Evolutionary conservation across 768 basidiomycete genomes (phyloP).

Genomic region (Megacollybia marginata): DNA sequence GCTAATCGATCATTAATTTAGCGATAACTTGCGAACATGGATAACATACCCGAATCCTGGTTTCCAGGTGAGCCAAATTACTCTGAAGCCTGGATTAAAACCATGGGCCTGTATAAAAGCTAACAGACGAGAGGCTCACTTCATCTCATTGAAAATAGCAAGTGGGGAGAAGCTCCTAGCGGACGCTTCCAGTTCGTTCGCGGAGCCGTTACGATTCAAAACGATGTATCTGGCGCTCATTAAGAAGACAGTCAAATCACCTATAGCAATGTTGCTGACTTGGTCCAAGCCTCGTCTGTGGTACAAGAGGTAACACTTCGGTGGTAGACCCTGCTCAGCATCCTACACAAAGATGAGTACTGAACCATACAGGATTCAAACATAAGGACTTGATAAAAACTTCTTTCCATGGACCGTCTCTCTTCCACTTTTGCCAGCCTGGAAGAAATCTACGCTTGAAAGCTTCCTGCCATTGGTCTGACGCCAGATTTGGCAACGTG

Average conservation of each 20-base stretch:
- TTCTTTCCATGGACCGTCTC: constrained; percentile 51
- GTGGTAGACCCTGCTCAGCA: constrained; percentile 62
- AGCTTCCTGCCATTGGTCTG: constrained; percentile 68
- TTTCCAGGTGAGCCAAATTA: constrained; percentile 60
- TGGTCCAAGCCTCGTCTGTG: constrained; percentile 77
- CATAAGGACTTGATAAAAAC: constrained; percentile 53
- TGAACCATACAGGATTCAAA: constrained; percentile 4
- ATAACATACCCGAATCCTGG: constrained; percentile 51
- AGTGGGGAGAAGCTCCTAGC: constrained; percentile 66
- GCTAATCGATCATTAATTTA: constrained; percentile 28
- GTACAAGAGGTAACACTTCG: constrained; percentile 65
- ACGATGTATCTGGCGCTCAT: constrained; percentile 52
- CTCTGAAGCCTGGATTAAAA: constrained; percentile 48
- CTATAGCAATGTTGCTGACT: constrained; percentile 32
- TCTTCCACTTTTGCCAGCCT: constrained; percentile 68
- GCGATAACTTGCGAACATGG: background rate
- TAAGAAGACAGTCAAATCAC: background rate
- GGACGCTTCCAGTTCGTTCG: constrained; percentile 60
- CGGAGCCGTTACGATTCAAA: constrained; percentile 68
- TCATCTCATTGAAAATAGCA: constrained; percentile 66
- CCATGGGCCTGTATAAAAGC: background rate
- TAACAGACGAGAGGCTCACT: constrained; percentile 33
- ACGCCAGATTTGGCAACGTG: constrained; percentile 60
- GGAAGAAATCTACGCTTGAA: constrained; percentile 69
- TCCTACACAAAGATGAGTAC: constrained; percentile 26